Evolutionary conservation across 78 protist genomes (phyloP).

Genomic region (Guillardia theta): DNA sequence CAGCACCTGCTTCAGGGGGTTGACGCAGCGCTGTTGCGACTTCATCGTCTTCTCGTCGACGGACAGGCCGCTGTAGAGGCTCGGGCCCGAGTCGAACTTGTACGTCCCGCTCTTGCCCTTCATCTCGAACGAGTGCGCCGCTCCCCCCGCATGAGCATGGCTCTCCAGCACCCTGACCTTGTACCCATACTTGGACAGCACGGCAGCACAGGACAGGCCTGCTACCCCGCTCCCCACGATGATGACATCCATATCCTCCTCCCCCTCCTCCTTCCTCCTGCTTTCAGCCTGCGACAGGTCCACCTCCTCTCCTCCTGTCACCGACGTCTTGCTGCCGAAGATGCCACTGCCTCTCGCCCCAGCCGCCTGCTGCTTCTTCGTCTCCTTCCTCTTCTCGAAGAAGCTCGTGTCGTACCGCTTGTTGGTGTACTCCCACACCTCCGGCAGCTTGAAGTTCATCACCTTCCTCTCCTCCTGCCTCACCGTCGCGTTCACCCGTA

Average conservation of each 20-base stretch:
- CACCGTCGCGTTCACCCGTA: background rate
- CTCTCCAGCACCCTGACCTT: background rate
- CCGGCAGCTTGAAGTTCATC: background rate
- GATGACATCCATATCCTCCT: no score
- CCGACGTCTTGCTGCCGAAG: no score
- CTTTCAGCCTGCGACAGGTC: no score
- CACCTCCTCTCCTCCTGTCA: no score
- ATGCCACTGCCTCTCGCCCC: no score
- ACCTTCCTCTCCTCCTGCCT: background rate
- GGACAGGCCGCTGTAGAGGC: background rate
- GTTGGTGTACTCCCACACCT: background rate
- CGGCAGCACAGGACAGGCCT: background rate
- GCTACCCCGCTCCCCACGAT: background rate
- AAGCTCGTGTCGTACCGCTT: background rate
- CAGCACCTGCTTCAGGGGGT: conserved; percentile 8
- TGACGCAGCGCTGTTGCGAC: background rate
- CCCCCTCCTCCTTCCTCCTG: no score
- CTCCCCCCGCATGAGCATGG: background rate
- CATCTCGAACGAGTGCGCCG: conserved; percentile 23
- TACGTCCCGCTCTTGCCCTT: background rate
- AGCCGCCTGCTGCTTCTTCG: background rate
- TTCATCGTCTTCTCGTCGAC: background rate
- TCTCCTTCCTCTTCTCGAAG: background rate
- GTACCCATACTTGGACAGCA: background rate
- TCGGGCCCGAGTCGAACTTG: conserved; percentile 27